Evolutionary conservation across 257 asterid genomes (phyloP).

Genomic region (Gentiana dahurica): DNA sequence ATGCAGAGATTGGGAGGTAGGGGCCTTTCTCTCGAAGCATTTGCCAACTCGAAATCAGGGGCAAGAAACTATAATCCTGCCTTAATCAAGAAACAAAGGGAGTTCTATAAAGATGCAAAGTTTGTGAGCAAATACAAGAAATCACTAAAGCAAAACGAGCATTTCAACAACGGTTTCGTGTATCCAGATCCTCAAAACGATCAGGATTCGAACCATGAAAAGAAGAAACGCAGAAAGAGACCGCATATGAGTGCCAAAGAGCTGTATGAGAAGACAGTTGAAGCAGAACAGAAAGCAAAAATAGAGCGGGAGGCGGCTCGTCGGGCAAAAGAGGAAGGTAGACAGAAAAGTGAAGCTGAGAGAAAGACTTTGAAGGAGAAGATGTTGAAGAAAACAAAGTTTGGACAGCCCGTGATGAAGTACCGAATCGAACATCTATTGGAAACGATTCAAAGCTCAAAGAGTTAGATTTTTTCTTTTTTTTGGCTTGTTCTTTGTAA

Average conservation of each 20-base stretch:
- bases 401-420: slow-evolving; percentile 94
- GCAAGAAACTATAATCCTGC: slow-evolving; percentile 57
- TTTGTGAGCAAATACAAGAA: slow-evolving; percentile 53
- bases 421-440: slow-evolving; percentile 84
- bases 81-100: slow-evolving; percentile 74
- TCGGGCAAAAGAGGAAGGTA: slow-evolving; percentile 46
- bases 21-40: slow-evolving; percentile 76
- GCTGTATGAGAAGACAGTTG: slow-evolving; percentile 49
- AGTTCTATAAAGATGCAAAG: slow-evolving; percentile 85
- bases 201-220: slow-evolving; percentile 10
- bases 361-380: slow-evolving; percentile 59
- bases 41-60: slow-evolving; percentile 66
- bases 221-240: slow-evolving; percentile 27
- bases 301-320: slow-evolving; percentile 51
- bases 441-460: slow-evolving; percentile 54
- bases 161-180: slow-evolving; percentile 16
- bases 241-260: slow-evolving; percentile 31
- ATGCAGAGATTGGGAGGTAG: slow-evolving; percentile 82
- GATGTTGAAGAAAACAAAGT: slow-evolving; percentile 83
- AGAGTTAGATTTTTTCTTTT: slow-evolving; percentile 11
- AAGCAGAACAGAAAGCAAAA: slow-evolving; percentile 52
- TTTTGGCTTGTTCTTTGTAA: not conserved
- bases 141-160: slow-evolving; percentile 38
- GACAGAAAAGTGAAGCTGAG: slow-evolving; percentile 41
- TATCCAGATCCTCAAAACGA: slow-evolving; percentile 19